Conservation (phyloP, 2,329 filamentous ascomycete genomes). For the Epichloe aotearoae region DNA sequence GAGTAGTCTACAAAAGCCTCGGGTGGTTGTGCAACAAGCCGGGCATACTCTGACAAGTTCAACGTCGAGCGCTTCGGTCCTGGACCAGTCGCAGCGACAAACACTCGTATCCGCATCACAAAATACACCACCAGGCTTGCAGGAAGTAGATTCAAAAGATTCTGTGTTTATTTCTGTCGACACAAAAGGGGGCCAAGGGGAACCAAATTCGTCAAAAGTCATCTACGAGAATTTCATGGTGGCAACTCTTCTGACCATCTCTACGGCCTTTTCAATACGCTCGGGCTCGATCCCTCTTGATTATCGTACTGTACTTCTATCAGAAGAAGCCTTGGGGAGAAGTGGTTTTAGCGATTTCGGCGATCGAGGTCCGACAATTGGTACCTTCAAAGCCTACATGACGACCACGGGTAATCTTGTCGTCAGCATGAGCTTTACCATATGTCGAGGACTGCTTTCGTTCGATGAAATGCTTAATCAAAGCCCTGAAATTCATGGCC, state of each 20-base stretch:
- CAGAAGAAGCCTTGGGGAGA: conserved; percentile 11
- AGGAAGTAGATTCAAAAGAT: conserved; percentile 16
- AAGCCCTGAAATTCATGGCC: conserved; percentile 26
- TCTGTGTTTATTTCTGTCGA: conserved; percentile 16
- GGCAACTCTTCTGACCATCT: conserved; percentile 37
- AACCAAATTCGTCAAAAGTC: conserved; percentile 22
- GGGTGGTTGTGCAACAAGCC: conserved; percentile 24
- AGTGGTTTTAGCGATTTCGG: conserved; percentile 9
- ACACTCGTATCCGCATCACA: conserved; percentile 6
- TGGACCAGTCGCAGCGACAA: conserved; percentile 23
- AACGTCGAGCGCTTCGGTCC: conserved; percentile 26
- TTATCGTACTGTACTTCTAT: conserved; percentile 37
- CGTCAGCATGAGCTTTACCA: conserved; percentile 33
- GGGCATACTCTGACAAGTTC: conserved; percentile 34
- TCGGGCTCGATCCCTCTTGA: conserved; percentile 39
- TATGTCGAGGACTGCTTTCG: conserved; percentile 33
- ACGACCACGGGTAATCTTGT: conserved; percentile 43
- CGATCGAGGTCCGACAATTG: conserved; percentile 23
- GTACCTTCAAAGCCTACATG: conserved; percentile 39
- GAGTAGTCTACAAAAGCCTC: conserved; percentile 31
- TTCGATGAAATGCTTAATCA: conserved; percentile 30
- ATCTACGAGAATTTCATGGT: conserved; percentile 42
- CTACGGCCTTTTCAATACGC: conserved; percentile 33
- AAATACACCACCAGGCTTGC: neutral
- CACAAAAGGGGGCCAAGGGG: conserved; percentile 7